Conservation (phyloP, 805 yeast genomes). For the Hanseniaspora lachancei region DNA sequence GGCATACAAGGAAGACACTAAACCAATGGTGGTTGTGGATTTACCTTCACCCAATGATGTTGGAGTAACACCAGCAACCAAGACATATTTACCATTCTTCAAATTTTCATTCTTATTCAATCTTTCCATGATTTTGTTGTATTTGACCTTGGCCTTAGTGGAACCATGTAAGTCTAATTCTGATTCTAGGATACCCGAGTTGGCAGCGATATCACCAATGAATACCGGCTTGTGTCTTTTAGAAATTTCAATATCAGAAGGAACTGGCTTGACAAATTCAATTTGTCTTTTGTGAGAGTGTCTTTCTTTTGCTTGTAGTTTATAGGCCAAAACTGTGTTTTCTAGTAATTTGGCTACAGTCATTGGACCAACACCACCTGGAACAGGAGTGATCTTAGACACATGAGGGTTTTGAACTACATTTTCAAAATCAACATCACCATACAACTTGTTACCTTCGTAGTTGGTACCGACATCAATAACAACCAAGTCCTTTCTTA, state of each 20-base stretch:
- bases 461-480: constrained; percentile 79
- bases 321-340: constrained; percentile 57
- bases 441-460: constrained; percentile 60
- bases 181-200: constrained; percentile 50
- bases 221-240: constrained; percentile 62
- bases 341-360: constrained; percentile 71
- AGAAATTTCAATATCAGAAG: constrained; percentile 69
- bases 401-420: constrained; percentile 27
- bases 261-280: constrained; percentile 51
- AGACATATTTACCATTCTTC: constrained; percentile 46
- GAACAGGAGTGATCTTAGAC: constrained; percentile 65
- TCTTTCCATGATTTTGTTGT: constrained; percentile 45
- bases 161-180: constrained; percentile 68
- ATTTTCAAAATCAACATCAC: constrained; percentile 58
- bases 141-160: constrained; percentile 62
- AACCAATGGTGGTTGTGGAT: constrained; percentile 71
- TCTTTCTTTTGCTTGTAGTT: constrained; percentile 4
- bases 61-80: constrained; percentile 76
- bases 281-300: constrained; percentile 29
- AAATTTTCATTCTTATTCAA: constrained; percentile 40
- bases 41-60: constrained; percentile 81
- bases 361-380: constrained; percentile 91
- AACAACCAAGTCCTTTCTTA: constrained; percentile 43
- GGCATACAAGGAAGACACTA: constrained; percentile 70
- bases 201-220: constrained; percentile 53